These are phyloP conservation scores for Pulveroboletus sp. DNA, from an alignment of 768 basidiomycete genomes.

Conservation along the genomic window DNA sequence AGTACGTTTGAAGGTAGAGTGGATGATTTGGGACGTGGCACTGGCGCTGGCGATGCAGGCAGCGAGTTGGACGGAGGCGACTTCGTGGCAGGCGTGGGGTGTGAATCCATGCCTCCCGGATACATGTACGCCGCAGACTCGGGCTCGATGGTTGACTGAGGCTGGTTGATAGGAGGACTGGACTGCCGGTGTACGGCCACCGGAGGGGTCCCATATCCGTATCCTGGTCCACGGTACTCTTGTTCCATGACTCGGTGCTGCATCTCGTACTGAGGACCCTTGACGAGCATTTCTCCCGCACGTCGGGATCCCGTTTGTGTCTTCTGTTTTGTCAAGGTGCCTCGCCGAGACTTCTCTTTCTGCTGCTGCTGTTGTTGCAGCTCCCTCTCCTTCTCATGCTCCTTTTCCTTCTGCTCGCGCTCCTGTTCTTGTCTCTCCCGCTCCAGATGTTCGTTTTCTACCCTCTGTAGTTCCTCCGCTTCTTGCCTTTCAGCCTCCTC, in stretches of 20 bases:
- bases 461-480: constrained; percentile 36
- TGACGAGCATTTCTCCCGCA: constrained; percentile 81
- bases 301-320: constrained; percentile 49
- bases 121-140: constrained; percentile 27
- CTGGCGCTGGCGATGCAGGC: constrained; percentile 20
- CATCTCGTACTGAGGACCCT: constrained; percentile 89
- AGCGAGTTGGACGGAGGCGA: constrained; percentile 29
- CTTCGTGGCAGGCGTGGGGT: constrained; percentile 62
- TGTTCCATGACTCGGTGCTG: constrained; percentile 92
- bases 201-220: constrained; percentile 24
- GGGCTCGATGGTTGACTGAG: constrained; percentile 27
- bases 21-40: constrained; percentile 32
- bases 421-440: constrained; percentile 56
- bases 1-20: constrained; percentile 30
- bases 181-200: constrained; percentile 25
- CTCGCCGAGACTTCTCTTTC: constrained; percentile 38
- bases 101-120: constrained; percentile 31
- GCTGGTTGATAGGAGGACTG: constrained; percentile 25
- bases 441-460: constrained; percentile 43
- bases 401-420: constrained; percentile 42
- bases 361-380: constrained; percentile 38
- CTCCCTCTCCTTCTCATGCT: constrained; percentile 26
- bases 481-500: constrained; percentile 39
- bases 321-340: constrained; percentile 65
- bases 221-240: constrained; percentile 54